Conservation (phyloP, 371 early-diverging fungal genomes). For the Nematocida minor region DNA sequence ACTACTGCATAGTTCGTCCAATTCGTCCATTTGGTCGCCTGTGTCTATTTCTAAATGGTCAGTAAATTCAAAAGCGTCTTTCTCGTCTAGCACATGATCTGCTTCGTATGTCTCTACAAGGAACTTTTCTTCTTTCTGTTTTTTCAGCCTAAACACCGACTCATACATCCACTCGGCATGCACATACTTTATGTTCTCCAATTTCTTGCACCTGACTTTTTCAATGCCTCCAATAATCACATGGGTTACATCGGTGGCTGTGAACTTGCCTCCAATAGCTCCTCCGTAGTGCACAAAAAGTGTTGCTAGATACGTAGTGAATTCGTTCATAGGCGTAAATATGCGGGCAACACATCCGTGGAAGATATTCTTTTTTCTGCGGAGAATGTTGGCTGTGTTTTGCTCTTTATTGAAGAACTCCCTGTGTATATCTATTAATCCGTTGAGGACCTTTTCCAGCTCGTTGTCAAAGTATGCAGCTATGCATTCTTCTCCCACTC, state of each 20-base stretch:
- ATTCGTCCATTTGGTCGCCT: not conserved
- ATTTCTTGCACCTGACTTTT: not conserved
- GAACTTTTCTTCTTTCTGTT: constrained; percentile 14
- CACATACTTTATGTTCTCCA: constrained; percentile 22
- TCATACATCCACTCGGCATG: constrained; percentile 19
- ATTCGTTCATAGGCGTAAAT: not conserved
- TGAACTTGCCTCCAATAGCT: not conserved
- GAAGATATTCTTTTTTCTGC: constrained; percentile 43
- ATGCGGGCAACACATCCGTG: constrained; percentile 11
- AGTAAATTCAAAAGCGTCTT: not conserved
- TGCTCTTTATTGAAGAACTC: constrained; percentile 23
- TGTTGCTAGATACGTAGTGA: not conserved
- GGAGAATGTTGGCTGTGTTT: constrained; percentile 32
- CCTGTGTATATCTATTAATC: constrained; percentile 34
- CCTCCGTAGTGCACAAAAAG: constrained; percentile 43
- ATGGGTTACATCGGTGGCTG: constrained; percentile 2
- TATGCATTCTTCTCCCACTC: constrained; percentile 13
- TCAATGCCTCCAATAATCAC: not conserved
- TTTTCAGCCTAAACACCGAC: constrained; percentile 3
- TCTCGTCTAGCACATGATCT: not conserved
- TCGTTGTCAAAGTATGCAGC: constrained; percentile 28
- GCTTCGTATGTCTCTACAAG: not conserved
- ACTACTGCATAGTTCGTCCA: not conserved
- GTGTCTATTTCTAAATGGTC: not conserved
- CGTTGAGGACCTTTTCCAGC: constrained; percentile 6